Percentiles rank a stretch among this genome's conserved stretches.
These are phyloP conservation scores for Mycena polygramma DNA, from an alignment of 768 basidiomycete genomes.

Conservation along the genomic window DNA sequence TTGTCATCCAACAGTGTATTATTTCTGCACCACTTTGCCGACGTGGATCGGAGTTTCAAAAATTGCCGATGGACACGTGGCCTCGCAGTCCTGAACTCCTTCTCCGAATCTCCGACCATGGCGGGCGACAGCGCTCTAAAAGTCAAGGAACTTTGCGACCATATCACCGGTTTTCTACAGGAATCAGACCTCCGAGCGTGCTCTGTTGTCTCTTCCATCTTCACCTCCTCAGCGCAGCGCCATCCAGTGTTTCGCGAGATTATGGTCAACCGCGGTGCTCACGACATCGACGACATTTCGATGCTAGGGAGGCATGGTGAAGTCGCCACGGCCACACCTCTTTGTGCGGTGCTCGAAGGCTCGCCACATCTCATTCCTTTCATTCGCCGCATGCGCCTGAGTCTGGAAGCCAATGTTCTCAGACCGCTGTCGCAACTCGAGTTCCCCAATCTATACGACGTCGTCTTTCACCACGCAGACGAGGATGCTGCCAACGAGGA, in stretches of 20 bases:
- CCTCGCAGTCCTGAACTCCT: too few species aligned
- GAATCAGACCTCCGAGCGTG: slow-evolving; percentile 21
- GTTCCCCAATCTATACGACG: slow-evolving; percentile 21
- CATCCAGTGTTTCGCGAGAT: slow-evolving; percentile 23
- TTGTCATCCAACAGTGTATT: too few species aligned
- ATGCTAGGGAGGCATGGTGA: slow-evolving; percentile 9
- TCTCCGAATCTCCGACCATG: not conserved
- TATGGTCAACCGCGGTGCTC: slow-evolving; percentile 23
- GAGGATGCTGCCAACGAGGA: not conserved
- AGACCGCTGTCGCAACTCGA: not conserved
- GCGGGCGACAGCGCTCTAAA: not conserved
- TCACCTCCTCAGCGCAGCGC: slow-evolving; percentile 21
- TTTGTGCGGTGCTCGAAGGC: slow-evolving; percentile 10
- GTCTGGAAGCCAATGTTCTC: not conserved
- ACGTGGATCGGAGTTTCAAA: too few species aligned
- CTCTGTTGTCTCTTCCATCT: not conserved
- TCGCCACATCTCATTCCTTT: slow-evolving; percentile 13
- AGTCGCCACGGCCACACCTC: not conserved
- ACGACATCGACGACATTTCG: slow-evolving; percentile 12
- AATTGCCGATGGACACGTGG: too few species aligned
- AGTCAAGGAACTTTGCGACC: slow-evolving; percentile 13
- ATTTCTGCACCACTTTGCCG: too few species aligned
- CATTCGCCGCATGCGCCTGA: slow-evolving; percentile 17
- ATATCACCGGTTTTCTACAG: not conserved
- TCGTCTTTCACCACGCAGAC: slow-evolving; percentile 3